These are phyloP conservation scores for Fraxinus quadrangulata DNA, from an alignment of 257 asterid species.

Conservation along the genomic window DNA sequence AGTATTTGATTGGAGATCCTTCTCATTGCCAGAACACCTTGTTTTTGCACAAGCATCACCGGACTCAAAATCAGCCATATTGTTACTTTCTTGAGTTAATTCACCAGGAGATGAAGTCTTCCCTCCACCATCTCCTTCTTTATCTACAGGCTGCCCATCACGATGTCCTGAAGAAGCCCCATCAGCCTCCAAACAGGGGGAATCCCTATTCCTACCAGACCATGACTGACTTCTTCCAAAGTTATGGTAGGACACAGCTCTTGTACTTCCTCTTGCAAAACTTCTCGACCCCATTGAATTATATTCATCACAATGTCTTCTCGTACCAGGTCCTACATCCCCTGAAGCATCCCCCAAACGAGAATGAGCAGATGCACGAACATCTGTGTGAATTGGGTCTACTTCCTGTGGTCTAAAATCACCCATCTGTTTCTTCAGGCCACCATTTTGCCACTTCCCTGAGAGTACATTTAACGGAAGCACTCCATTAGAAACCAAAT, in stretches of 20 bases:
- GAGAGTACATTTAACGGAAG: slow-evolving; percentile 70
- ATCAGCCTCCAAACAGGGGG: slow-evolving; percentile 4
- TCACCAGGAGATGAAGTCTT: slow-evolving; percentile 49
- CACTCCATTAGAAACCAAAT: slow-evolving; percentile 73
- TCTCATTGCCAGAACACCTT: slow-evolving; percentile 32
- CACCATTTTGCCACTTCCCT: slow-evolving; percentile 64
- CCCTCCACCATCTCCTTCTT: slow-evolving; percentile 42
- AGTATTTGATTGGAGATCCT: slow-evolving; percentile 36
- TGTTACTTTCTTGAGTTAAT: slow-evolving; percentile 33
- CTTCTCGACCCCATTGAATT: slow-evolving; percentile 47
- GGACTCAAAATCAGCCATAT: slow-evolving; percentile 37
- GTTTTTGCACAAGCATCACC: slow-evolving; percentile 42
- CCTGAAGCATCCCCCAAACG: slow-evolving; percentile 50
- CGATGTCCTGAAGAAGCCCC: slow-evolving; percentile 38
- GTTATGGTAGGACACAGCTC: slow-evolving; percentile 52
- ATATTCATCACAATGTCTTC: slow-evolving; percentile 59
- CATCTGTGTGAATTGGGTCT: slow-evolving; percentile 30
- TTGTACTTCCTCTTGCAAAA: slow-evolving; percentile 57
- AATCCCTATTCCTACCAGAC: slow-evolving; percentile 45
- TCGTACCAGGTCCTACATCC: slow-evolving; percentile 52
- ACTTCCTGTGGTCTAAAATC: background rate
- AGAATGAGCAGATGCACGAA: slow-evolving; percentile 60
- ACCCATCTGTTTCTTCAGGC: slow-evolving; percentile 46
- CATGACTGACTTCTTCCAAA: slow-evolving; percentile 56
- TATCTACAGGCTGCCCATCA: slow-evolving; percentile 42